phyloP scores from a whole-genome alignment of 345 rosid species.

The Rhodomyrtus tomentosa region DNA sequence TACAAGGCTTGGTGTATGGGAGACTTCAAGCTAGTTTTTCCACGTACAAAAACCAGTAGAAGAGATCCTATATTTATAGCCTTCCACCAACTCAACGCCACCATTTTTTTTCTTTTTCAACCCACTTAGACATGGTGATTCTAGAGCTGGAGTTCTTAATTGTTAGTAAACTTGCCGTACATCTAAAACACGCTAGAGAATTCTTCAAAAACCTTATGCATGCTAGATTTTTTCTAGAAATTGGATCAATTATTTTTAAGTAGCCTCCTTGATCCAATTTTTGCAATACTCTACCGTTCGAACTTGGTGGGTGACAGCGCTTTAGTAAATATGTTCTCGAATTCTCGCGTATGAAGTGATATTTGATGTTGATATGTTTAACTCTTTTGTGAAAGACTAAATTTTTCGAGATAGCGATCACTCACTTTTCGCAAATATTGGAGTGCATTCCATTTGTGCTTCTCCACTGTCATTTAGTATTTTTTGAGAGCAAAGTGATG shows the following conservation, averaged over 20 bases:
- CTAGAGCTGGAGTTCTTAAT: neutral
- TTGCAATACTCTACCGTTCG: neutral
- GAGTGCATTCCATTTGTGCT: neutral
- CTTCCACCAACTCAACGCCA: neutral
- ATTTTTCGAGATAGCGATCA: no score
- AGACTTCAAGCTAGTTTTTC: neutral
- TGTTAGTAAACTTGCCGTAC: neutral
- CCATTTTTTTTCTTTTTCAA: neutral
- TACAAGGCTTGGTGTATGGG: neutral
- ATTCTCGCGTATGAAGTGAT: neutral
- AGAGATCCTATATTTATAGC: neutral
- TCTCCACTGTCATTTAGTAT: neutral
- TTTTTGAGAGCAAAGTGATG: neutral
- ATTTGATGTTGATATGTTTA: neutral
- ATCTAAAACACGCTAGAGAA: neutral
- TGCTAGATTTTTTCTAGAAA: neutral
- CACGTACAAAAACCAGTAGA: neutral
- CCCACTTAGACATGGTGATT: neutral
- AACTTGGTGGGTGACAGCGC: neutral
- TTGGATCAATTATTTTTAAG: neutral
- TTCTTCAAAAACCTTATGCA: neutral
- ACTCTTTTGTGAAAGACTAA: neutral
- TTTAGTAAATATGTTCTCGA: rapidly evolving
- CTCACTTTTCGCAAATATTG: neutral
- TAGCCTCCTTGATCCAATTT: neutral